These are phyloP conservation scores for Tricholoma hemisulphureum DNA, from an alignment of 768 basidiomycete genomes.

Conservation along the genomic window DNA sequence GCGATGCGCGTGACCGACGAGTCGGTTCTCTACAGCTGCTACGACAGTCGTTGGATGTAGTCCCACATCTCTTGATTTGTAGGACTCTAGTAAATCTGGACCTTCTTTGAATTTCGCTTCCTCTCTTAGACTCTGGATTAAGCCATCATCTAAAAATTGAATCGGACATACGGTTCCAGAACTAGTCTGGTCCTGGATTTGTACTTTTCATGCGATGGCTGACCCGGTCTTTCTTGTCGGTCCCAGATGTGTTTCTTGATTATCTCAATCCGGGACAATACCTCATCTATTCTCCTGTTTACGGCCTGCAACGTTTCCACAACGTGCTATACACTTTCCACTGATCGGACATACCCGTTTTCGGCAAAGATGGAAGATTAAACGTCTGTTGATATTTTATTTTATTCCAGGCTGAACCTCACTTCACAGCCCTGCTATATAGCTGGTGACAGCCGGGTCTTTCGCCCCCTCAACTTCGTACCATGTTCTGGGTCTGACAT, in stretches of 20 bases:
- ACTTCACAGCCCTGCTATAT: constrained; percentile 53
- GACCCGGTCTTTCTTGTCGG: neutral
- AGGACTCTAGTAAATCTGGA: neutral
- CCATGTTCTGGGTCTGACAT: constrained; percentile 52
- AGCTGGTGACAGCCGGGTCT: constrained; percentile 38
- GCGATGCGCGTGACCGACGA: constrained; percentile 15
- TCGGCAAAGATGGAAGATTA: constrained; percentile 42
- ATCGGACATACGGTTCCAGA: neutral
- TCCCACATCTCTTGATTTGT: constrained; percentile 11
- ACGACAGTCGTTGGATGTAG: neutral
- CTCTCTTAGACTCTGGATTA: neutral
- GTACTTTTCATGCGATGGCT: too few species aligned
- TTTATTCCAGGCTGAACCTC: constrained; percentile 42
- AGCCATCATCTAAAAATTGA: neutral
- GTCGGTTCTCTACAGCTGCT: neutral
- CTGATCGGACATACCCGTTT: constrained; percentile 50
- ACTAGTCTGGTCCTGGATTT: neutral
- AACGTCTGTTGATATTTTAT: constrained; percentile 43
- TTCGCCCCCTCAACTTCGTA: constrained; percentile 44
- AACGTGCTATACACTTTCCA: constrained; percentile 38
- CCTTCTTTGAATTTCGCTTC: constrained; percentile 4
- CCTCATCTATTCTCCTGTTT: constrained; percentile 24
- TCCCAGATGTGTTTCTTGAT: neutral
- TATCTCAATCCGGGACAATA: constrained; percentile 1
- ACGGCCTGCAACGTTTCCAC: constrained; percentile 38